These are phyloP conservation scores for Mortierella polycephala DNA, from an alignment of 371 early-diverging fungal species.

Conservation along the genomic window DNA sequence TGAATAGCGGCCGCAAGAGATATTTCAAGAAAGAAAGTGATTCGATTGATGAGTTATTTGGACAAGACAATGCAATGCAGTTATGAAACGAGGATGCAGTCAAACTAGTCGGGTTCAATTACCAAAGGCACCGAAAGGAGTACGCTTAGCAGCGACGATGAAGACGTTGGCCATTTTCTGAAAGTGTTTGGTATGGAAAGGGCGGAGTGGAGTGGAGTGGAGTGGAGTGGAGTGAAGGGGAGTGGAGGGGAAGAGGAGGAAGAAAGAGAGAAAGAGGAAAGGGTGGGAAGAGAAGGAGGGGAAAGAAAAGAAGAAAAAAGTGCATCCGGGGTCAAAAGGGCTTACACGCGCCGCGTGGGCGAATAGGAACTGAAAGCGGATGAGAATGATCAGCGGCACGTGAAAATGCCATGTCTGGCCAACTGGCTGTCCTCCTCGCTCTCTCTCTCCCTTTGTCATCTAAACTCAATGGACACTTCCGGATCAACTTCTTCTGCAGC, in stretches of 20 bases:
- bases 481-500: not conserved
- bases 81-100: too few species aligned
- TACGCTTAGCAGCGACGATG: constrained; percentile 73
- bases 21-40: not conserved
- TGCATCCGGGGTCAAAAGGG: not conserved
- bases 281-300: not conserved
- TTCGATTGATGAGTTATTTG: constrained; percentile 25
- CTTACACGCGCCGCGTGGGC: constrained; percentile 9
- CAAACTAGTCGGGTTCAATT: not conserved
- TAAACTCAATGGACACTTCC: too few species aligned
- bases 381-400: constrained; percentile 5
- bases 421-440: too few species aligned
- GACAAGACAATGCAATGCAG: not conserved
- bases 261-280: constrained; percentile 3
- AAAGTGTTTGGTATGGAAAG: constrained; percentile 13
- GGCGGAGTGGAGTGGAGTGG: constrained; percentile 4
- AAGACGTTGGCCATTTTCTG: constrained; percentile 60
- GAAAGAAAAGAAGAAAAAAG: not conserved
- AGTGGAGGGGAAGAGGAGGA: not conserved
- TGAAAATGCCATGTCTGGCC: too few species aligned
- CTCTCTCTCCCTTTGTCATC: not conserved
- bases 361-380: constrained; percentile 40
- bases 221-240: constrained; percentile 1
- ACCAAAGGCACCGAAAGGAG: constrained; percentile 76
- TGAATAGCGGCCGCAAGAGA: not conserved